Evolutionary conservation across 345 rosid genomes (phyloP), one percentile per base, ranked within the genome.

Genomic region (Aquilaria yunnanensis): DNA sequence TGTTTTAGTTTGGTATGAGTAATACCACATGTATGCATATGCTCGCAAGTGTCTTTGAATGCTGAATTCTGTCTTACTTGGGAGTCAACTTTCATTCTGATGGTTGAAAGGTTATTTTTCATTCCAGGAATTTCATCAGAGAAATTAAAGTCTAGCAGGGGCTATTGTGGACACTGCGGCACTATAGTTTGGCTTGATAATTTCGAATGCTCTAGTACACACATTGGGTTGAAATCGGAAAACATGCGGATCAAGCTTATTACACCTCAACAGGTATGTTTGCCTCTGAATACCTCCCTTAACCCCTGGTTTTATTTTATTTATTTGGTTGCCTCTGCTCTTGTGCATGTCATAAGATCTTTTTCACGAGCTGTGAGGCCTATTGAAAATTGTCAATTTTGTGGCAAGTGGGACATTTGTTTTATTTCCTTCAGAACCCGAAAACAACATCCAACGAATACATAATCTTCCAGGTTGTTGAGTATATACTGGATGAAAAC

Each of bases 101-200:
- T 61, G 4, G 2, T 37, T 57, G 50, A 14, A 57, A 16, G 12
- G 14, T 51, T n/a, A 51, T 51, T 61, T 32, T 56, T 9, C 46
- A 69, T 70, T 72, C 74, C 69, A 74, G 85, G 77, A 14, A 72
- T 62, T 54, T 66, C 67, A 46, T 78, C 80, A 13, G 79, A 73
- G 74, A 72, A 59, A 60, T 60, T 84, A 51, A 74, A 67, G 62
- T 74, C 83, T 52, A 70, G 75, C 52, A 74, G 96, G 64, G 97
- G 94, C 49, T 84, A 78, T 37, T 90, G 96, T 56, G 32, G 45
- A 45, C 65, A 52, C 31, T 93, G 97, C 67, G 71, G 75, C 48
- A 34, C 79, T 12, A 56, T 84, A 46, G 87, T 87, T 54, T 87
- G 93, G 87, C 81, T 80, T 47, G 68, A 70, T 61, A 60, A 68